These are phyloP conservation scores for Amniculicola lignicola DNA, from an alignment of 495 filamentous ascomycete genomes.

Conservation along the genomic window DNA sequence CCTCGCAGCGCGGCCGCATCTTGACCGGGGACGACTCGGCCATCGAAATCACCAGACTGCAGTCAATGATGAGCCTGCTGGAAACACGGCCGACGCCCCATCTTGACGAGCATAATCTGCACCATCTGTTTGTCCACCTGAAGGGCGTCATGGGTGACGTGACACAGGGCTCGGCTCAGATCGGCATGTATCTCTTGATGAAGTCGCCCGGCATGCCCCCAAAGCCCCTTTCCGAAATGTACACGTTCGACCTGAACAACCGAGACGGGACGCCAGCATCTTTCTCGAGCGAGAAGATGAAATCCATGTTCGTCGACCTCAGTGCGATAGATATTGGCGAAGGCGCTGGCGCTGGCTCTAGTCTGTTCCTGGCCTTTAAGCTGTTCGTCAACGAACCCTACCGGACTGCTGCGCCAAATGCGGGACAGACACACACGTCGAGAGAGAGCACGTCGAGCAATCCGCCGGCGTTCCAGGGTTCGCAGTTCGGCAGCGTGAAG, in stretches of 20 bases:
- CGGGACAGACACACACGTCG: constrained; percentile 37
- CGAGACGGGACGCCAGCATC: constrained; percentile 48
- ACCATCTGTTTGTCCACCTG: constrained; percentile 83
- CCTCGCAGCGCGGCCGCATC: constrained; percentile 74
- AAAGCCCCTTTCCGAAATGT: constrained; percentile 75
- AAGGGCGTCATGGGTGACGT: constrained; percentile 72
- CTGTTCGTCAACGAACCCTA: constrained; percentile 59
- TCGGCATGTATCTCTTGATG: constrained; percentile 76
- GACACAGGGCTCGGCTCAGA: constrained; percentile 61
- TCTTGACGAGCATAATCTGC: constrained; percentile 67
- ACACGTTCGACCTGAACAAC: constrained; percentile 72
- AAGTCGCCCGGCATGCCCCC: constrained; percentile 59
- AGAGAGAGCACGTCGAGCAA: constrained; percentile 41
- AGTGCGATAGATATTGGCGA: constrained; percentile 81
- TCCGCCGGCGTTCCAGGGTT: constrained; percentile 36
- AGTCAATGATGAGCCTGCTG: constrained; percentile 93
- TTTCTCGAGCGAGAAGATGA: constrained; percentile 59
- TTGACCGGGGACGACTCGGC: constrained; percentile 90
- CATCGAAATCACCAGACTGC: constrained; percentile 83
- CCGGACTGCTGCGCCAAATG: constrained; percentile 32
- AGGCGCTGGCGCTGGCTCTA: constrained; percentile 57
- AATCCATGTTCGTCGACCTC: constrained; percentile 84
- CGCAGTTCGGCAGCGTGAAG: constrained; percentile 47
- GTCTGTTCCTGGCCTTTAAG: constrained; percentile 81
- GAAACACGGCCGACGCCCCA: constrained; percentile 66